Base-by-base conservation (phyloP, 148 eudicot species). In the Rhododendron ferrugineum region DNA sequence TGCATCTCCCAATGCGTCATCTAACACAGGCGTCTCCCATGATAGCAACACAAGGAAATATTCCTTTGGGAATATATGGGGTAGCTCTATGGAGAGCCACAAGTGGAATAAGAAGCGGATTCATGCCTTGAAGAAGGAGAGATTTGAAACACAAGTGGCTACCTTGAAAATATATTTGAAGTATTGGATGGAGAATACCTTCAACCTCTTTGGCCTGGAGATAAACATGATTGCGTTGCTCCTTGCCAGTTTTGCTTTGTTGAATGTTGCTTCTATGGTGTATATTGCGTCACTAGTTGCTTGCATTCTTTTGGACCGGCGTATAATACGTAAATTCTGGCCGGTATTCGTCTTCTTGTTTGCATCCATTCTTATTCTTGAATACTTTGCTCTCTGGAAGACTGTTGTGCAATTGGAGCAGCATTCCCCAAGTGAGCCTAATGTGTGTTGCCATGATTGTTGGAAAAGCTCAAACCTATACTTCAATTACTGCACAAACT, bases 191-290 rank as follows among this genome's bases (percentile, higher is more conserved):
- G 99, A 97, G 88, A 97, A 97, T 89, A 89, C 92, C 92, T 97
- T 95, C 87, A 95, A 94, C 86, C 98, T 97, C 80, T 97, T 95
- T 88, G 98, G 99, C 52, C 95, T 97, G 40, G 99, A 97, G 93
- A 95, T 97, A 74, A 97, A 93, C 86, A 95, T 95, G 99, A 90
- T 97, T 84, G 95, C 91, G n/a, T 85, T 97, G 92, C 93, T 97
- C 87, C 90, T 97, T 68, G 89, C 95, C 80, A 97, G 99, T 85
- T 97, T 95, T 88, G 95, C 92, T 64, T 85, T 97, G 87, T 86
- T 97, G 89, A 97, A 97, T 91, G 94, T 92, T 79, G 87, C 94
- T 73, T 97, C 99, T 75, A 85, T 95, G 89, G 90, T 95, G 83
- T 97, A 95, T 82, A 92, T 97, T 86, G 97, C 92, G 23, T 88